Evolutionary conservation across 164 flowering plant species (phyloP), one percentile per base, ranked within the genome.

Genomic region (Liquidambar formosana): DNA sequence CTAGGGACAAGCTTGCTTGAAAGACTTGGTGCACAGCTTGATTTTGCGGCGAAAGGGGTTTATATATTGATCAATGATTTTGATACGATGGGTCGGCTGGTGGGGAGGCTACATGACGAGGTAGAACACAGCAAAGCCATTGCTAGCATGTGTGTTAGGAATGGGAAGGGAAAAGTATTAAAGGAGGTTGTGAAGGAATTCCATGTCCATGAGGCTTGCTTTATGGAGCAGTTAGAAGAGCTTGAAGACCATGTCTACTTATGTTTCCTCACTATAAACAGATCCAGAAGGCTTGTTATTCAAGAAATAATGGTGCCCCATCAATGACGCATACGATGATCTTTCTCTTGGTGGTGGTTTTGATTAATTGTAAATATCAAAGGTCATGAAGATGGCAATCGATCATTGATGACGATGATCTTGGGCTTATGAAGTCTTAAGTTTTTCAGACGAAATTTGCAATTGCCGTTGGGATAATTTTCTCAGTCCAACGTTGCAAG

Each of bases 231-330:
- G 73, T 44, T 92, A 10, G 81, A 83, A 19, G 98, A 90, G 83
- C 82, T 92, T 62, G 92, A 92, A 61, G 83, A 86, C 45, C 92
- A 88, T 69, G 69, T 86, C 4, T 87, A 82, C 77, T 68, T 94
- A 71, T 88, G 97, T 77, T 82, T 88, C 38, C 83, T 87, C 45
- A 90, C 85, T 54, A 89, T 93, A 15, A 88, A 91, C 66, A 81
- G 90, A 66, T 87, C 92, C 1, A 83, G 95, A 71, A 81, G 84
- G 71, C 79, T 85, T 10, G 84, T 91, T 25, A 38, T 86, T 1
- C 57, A 82, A 43, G 85, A 84, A 71, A 77, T 85, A 38, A 57
- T 79, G 60, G 71, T 15, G 46, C 61, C 66, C 13, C 56, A 47
- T 4, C 15, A 47, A 16, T 47, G 51, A 33, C 6, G 4, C 41